Evolutionary conservation across 345 rosid species (phyloP).

Genomic region (Eucalyptus albens): DNA sequence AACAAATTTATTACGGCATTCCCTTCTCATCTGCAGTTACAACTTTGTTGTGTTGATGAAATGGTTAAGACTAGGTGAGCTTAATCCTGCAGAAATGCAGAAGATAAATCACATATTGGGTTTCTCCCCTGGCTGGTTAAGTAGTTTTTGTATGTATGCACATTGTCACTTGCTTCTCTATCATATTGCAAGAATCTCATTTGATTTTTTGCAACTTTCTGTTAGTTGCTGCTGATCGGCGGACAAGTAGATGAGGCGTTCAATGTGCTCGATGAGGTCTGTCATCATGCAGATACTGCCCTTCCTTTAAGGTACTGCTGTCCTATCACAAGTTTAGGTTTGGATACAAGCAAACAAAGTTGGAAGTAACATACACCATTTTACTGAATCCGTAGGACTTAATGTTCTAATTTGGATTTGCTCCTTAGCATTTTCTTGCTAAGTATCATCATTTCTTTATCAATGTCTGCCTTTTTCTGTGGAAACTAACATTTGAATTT

Average conservation of each 20-base stretch:
- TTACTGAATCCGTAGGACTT: not conserved
- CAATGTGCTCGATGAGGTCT: constrained; percentile 36
- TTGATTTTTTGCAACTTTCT: not conserved
- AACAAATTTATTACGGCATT: not conserved
- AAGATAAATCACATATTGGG: not conserved
- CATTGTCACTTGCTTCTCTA: not conserved
- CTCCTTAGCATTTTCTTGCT: not conserved
- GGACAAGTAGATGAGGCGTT: constrained; percentile 54
- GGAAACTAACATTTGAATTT: not conserved
- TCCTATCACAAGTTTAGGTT: not conserved
- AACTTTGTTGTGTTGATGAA: not conserved
- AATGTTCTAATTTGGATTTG: not conserved
- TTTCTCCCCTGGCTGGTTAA: not conserved
- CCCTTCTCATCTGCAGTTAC: not conserved
- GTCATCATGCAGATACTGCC: constrained; percentile 19
- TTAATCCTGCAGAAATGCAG: not conserved
- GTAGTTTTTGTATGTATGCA: not conserved
- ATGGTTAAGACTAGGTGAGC: not conserved
- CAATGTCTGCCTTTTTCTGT: not conserved
- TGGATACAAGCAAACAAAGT: not conserved
- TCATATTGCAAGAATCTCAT: not conserved
- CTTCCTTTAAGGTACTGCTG: constrained; percentile 49
- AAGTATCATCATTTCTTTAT: not conserved
- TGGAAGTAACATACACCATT: not conserved
- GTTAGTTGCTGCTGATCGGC: constrained; percentile 64